phyloP scores from a whole-genome alignment of 768 basidiomycete species.

The Pulveroboletus sp. region DNA sequence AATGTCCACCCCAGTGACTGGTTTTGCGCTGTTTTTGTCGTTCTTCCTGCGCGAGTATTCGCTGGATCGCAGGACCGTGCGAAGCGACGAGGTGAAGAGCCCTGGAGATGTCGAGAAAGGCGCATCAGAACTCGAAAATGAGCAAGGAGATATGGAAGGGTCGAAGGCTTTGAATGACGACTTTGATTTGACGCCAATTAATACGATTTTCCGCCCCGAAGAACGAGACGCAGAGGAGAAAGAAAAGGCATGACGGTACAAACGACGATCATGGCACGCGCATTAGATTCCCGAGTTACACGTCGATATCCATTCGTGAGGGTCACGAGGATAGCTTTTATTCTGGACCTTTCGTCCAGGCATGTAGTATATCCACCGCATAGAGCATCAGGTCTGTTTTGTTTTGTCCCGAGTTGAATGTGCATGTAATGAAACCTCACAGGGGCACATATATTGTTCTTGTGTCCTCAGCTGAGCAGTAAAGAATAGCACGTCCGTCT shows the following conservation, averaged over 20 bases:
- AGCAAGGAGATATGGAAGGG: not conserved
- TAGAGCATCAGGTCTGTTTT: not conserved
- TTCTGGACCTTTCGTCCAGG: too few relatives aligned
- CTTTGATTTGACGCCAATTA: not conserved
- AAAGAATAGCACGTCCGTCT: too few relatives aligned
- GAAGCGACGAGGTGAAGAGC: constrained; percentile 23
- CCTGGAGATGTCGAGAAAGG: constrained; percentile 32
- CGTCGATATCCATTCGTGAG: not conserved
- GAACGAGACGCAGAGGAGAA: not conserved
- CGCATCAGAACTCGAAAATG: not conserved
- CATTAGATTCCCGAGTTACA: constrained; percentile 1
- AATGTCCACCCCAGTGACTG: constrained; percentile 54
- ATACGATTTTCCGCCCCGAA: not conserved
- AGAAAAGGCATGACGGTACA: not conserved
- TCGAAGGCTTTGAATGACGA: not conserved
- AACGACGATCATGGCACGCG: not conserved
- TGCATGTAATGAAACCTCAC: too few relatives aligned
- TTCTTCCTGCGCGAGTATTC: constrained; percentile 59
- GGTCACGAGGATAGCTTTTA: not conserved
- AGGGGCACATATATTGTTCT: too few relatives aligned
- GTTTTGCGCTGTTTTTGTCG: constrained; percentile 45
- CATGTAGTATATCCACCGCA: not conserved
- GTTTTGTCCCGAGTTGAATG: too few relatives aligned
- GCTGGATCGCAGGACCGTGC: constrained; percentile 50
- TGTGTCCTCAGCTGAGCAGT: too few relatives aligned